Evolutionary conservation across 208 protist species (phyloP).

Genomic region (Angomonas ambiguus): DNA sequence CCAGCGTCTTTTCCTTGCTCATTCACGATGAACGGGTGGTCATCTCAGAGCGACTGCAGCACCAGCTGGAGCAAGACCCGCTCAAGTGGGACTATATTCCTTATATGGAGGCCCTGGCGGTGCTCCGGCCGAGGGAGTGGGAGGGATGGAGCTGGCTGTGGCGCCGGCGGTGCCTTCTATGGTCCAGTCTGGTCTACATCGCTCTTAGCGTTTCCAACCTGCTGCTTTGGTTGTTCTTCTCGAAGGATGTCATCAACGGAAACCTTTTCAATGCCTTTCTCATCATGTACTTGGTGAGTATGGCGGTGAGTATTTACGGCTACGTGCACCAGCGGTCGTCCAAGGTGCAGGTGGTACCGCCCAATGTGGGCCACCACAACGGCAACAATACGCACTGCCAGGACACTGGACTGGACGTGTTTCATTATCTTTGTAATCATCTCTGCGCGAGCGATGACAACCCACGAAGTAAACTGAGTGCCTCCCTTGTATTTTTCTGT

Average conservation of each 20-base stretch:
- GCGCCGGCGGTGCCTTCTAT: constrained; percentile 24
- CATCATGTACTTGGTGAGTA: neutral
- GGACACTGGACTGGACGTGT: neutral
- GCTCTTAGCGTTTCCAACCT: constrained; percentile 16
- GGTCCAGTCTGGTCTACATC: constrained; percentile 4
- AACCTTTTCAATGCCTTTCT: neutral
- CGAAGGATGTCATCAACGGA: constrained; percentile 1
- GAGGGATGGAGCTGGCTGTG: constrained; percentile 37
- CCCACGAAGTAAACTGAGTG: neutral
- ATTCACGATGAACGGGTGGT: constrained; percentile 22
- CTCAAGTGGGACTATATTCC: constrained; percentile 16
- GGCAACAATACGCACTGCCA: neutral
- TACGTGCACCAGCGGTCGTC: neutral
- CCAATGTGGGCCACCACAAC: neutral
- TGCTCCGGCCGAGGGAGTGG: constrained; percentile 19
- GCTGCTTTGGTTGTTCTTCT: constrained; percentile 3
- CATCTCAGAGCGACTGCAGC: constrained; percentile 20
- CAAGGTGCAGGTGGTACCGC: neutral
- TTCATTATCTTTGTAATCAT: neutral
- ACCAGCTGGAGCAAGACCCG: constrained; percentile 25
- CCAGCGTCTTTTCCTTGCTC: constrained; percentile 24
- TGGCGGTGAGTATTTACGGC: neutral
- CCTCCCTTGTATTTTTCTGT: neutral
- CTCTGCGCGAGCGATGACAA: neutral
- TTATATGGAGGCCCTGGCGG: constrained; percentile 26